A percentile compares a stretch with the other conserved stretches of the same genome.
Evolutionary conservation across 2,329 filamentous ascomycete species (phyloP).

Genomic region (Rhynchosporium graminicola): DNA sequence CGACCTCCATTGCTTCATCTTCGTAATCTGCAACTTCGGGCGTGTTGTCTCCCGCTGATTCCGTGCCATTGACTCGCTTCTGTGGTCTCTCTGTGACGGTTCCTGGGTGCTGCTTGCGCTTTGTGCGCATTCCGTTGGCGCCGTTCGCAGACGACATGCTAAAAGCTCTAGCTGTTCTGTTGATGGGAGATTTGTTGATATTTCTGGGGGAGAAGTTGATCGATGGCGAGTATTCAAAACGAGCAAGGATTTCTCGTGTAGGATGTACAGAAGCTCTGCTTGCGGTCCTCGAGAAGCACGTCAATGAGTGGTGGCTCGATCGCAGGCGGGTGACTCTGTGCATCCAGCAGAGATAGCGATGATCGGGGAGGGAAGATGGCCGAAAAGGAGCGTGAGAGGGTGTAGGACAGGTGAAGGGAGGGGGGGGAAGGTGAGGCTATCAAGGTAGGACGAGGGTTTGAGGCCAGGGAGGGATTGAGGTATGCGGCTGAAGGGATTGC

Average conservation of each 20-base stretch:
- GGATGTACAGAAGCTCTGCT: constrained; percentile 13
- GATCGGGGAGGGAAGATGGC: background rate
- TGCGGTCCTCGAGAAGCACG: constrained; percentile 36
- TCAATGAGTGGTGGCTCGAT: constrained; percentile 39
- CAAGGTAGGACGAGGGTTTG: constrained; percentile 6
- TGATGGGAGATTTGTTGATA: background rate
- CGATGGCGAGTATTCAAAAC: background rate
- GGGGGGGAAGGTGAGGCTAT: constrained; percentile 9
- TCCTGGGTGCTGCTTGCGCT: constrained; percentile 40
- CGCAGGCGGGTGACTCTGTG: constrained; percentile 36
- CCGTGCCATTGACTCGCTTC: constrained; percentile 42
- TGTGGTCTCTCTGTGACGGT: constrained; percentile 36
- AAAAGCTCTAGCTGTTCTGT: constrained; percentile 13
- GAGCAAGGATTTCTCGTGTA: background rate
- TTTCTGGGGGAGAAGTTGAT: background rate
- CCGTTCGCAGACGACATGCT: constrained; percentile 35
- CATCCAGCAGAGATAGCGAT: constrained; percentile 35
- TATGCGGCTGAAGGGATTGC: background rate
- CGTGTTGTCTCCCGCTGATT: constrained; percentile 41
- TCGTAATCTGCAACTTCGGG: constrained; percentile 37
- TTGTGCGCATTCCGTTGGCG: constrained; percentile 35
- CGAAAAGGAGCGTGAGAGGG: constrained; percentile 27
- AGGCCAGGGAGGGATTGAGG: background rate
- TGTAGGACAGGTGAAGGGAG: constrained; percentile 9
- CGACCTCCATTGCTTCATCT: constrained; percentile 43